Evolutionary conservation across 73 alveolate species (phyloP).

Genomic region (Tetrahymena thermophila): DNA sequence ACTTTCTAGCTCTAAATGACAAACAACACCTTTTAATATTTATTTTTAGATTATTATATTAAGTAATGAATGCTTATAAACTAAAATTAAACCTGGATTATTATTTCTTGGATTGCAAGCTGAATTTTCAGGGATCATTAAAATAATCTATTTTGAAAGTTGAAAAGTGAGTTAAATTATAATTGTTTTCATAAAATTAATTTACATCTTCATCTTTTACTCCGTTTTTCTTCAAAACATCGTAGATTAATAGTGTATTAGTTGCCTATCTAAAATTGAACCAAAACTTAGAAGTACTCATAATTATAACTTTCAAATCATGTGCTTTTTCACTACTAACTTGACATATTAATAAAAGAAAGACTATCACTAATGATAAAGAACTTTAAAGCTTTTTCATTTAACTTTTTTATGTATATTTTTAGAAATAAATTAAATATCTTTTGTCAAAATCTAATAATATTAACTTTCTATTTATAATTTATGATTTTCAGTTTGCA

Average conservation of each 20-base stretch:
- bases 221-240: slow-evolving; percentile 7
- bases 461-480: neutral
- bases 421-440: neutral
- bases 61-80: neutral
- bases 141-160: neutral
- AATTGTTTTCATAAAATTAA: neutral
- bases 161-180: neutral
- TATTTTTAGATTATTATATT: neutral
- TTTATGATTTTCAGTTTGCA: neutral
- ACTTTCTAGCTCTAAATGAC: slow-evolving; percentile 15
- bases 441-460: neutral
- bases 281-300: slow-evolving; percentile 40
- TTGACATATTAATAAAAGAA: neutral
- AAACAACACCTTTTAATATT: neutral
- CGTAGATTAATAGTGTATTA: slow-evolving; percentile 11
- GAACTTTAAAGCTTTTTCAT: neutral
- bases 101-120: slow-evolving; percentile 37
- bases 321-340: neutral
- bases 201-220: slow-evolving; percentile 25
- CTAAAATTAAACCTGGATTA: slow-evolving; percentile 16
- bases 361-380: neutral
- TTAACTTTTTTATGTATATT: neutral
- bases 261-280: slow-evolving; percentile 27
- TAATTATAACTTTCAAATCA: neutral
- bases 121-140: slow-evolving; percentile 43